Percentiles rank a stretch among this genome's conserved stretches.
Conservation (phyloP, 2,329 filamentous ascomycete species). For the Podosphaera aphanis region DNA sequence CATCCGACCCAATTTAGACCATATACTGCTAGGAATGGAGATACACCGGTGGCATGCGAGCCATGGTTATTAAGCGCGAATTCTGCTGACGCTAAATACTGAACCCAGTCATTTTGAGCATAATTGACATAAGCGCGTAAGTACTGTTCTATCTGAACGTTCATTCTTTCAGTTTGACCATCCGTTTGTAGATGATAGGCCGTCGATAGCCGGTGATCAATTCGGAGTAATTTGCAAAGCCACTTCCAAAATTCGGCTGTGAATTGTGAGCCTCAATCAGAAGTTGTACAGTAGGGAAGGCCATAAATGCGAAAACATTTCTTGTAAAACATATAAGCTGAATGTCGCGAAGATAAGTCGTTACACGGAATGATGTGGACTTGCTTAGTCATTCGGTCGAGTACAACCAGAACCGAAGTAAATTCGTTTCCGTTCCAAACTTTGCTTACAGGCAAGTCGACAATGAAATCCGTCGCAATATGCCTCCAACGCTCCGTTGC, state of each 20-base stretch:
- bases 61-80: constrained; percentile 5
- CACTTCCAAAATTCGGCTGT: constrained; percentile 5
- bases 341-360: not conserved
- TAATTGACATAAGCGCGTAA: constrained; percentile 4
- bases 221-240: constrained; percentile 1
- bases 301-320: not conserved
- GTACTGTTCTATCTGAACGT: constrained; percentile 4
- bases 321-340: not conserved
- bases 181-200: constrained; percentile 6
- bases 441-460: not conserved
- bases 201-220: constrained; percentile 3
- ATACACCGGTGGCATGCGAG: constrained; percentile 2
- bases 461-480: not conserved
- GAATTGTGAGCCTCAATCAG: constrained; percentile 5
- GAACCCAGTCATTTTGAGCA: constrained; percentile 5
- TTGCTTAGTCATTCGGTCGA: not conserved
- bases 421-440: not conserved
- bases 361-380: not conserved
- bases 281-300: constrained; percentile 2
- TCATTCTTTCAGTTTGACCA: constrained; percentile 5
- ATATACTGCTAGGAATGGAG: constrained; percentile 5
- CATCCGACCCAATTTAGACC: not conserved
- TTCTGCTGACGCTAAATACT: constrained; percentile 5
- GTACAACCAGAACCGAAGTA: not conserved
- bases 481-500: not conserved